Evolutionary conservation across 768 basidiomycete genomes (phyloP).

Genomic region (Xerocomellus intermedius): DNA sequence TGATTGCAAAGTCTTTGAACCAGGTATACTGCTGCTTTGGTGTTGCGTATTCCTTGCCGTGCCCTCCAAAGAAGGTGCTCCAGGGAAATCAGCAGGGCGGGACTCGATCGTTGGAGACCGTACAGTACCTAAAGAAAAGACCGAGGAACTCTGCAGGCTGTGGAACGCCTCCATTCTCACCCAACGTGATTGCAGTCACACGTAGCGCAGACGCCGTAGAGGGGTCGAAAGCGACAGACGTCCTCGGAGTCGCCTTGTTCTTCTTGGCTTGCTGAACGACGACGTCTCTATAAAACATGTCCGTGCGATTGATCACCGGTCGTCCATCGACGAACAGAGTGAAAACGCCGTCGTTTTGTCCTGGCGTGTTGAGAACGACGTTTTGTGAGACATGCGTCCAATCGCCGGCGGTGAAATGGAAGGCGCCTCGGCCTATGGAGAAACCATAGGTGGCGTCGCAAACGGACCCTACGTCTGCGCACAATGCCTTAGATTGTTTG

Average conservation of each 20-base stretch:
- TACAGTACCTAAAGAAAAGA: constrained; percentile 73
- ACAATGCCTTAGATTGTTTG: constrained; percentile 59
- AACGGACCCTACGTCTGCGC: constrained; percentile 54
- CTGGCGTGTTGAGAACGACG: constrained; percentile 72
- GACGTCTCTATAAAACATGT: constrained; percentile 61
- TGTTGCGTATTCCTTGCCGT: constrained; percentile 31
- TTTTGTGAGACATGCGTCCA: constrained; percentile 78
- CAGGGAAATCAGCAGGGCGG: background rate
- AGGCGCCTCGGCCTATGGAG: constrained; percentile 73
- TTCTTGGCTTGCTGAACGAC: constrained; percentile 12
- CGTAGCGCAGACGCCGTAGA: no score
- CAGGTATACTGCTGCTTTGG: constrained; percentile 73
- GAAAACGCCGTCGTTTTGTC: constrained; percentile 64
- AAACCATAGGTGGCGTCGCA: constrained; percentile 70
- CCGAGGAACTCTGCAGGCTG: constrained; percentile 18
- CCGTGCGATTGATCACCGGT: constrained; percentile 49
- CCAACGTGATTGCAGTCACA: background rate
- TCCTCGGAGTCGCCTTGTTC: background rate
- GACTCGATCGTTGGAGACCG: background rate
- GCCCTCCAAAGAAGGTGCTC: constrained; percentile 69
- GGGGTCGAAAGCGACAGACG: background rate
- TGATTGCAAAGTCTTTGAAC: constrained; percentile 68
- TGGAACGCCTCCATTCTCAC: background rate
- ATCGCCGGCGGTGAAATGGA: constrained; percentile 54
- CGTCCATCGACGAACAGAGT: constrained; percentile 60